Evolutionary conservation across 1,284 basidiomycete species (phyloP).

Genomic region (Naganishia albida): DNA sequence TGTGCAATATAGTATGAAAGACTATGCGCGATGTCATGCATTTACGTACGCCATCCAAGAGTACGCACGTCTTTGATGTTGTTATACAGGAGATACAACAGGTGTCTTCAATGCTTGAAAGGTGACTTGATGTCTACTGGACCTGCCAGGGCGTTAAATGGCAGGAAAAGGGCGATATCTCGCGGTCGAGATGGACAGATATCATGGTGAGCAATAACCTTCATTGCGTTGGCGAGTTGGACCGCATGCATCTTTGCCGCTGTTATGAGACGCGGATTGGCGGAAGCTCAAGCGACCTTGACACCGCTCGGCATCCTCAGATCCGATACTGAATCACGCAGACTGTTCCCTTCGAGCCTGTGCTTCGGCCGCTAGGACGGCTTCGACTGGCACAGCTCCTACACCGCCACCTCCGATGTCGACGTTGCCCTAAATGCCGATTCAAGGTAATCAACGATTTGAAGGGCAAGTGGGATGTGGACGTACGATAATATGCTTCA

Average conservation of each 20-base stretch:
- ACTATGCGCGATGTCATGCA: too few relatives aligned
- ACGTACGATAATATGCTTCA: slow-evolving; percentile 73
- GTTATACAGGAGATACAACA: slow-evolving; percentile 5
- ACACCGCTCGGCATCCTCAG: too few relatives aligned
- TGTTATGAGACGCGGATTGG: too few relatives aligned
- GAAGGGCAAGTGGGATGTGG: background rate
- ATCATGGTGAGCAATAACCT: too few relatives aligned
- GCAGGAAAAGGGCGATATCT: too few relatives aligned
- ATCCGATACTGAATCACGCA: background rate
- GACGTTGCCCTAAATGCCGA: slow-evolving; percentile 40
- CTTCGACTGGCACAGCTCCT: slow-evolving; percentile 48
- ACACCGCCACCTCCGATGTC: slow-evolving; percentile 48
- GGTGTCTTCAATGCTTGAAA: background rate
- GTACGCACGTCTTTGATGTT: background rate
- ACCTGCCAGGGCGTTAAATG: too few relatives aligned
- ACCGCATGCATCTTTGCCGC: too few relatives aligned
- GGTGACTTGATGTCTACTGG: background rate
- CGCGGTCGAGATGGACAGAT: too few relatives aligned
- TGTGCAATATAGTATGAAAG: too few relatives aligned
- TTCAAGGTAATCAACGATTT: background rate
- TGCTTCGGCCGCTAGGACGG: slow-evolving; percentile 43
- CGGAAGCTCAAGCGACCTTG: too few relatives aligned
- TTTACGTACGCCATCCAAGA: too few relatives aligned
- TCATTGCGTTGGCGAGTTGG: too few relatives aligned
- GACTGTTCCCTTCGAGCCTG: slow-evolving; percentile 37